Evolutionary conservation across 108 stramenopile genomes (phyloP).

Genomic region (Phaeodactylum tricornutum): DNA sequence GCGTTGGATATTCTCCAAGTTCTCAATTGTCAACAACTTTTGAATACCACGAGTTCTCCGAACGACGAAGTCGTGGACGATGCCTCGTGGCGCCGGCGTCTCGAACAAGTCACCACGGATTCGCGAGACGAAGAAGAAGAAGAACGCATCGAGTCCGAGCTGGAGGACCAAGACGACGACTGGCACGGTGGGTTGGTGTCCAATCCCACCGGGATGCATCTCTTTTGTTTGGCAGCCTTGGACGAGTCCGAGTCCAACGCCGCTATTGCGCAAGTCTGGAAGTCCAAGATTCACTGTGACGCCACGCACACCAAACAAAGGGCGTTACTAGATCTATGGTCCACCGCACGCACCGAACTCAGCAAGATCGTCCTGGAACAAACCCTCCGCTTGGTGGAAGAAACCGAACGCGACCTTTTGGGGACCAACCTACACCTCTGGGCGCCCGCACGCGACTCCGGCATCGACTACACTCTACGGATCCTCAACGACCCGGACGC

Average conservation of each 20-base stretch:
- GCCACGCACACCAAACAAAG: slow-evolving; percentile 23
- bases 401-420: slow-evolving; percentile 29
- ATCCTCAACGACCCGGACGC: slow-evolving; percentile 34
- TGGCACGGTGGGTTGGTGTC: neutral
- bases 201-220: slow-evolving; percentile 25
- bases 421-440: slow-evolving; percentile 42
- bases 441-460: slow-evolving; percentile 48
- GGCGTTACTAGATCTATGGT: slow-evolving; percentile 55
- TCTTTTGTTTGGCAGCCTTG: slow-evolving; percentile 57
- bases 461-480: slow-evolving; percentile 39
- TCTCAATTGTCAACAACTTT: slow-evolving; percentile 43
- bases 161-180: slow-evolving; percentile 2
- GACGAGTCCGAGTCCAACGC: neutral
- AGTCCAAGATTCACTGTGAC: slow-evolving; percentile 28
- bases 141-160: slow-evolving; percentile 7
- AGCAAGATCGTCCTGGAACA: slow-evolving; percentile 26
- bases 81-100: slow-evolving; percentile 8
- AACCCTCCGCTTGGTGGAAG: slow-evolving; percentile 33
- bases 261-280: neutral
- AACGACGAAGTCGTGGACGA: slow-evolving; percentile 6
- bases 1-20: slow-evolving; percentile 48
- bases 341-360: slow-evolving; percentile 56
- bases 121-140: slow-evolving; percentile 23
- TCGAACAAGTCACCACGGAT: slow-evolving; percentile 5
- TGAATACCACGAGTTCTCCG: slow-evolving; percentile 28